These are phyloP conservation scores for Sarocladiaceae sp. DNA, from an alignment of 2,329 filamentous ascomycete genomes.

Conservation along the genomic window DNA sequence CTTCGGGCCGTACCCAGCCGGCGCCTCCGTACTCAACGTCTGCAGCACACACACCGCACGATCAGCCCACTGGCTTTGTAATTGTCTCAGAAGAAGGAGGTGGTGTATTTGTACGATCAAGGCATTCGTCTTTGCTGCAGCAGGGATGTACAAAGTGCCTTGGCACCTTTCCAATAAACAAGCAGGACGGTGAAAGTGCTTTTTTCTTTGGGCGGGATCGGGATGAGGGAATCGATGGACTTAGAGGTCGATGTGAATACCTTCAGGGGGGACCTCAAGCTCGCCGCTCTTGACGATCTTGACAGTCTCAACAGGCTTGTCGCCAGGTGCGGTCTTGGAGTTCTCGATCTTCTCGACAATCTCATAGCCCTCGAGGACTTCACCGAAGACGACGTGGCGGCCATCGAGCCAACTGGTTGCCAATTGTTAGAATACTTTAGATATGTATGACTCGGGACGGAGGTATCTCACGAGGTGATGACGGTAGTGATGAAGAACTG, in stretches of 20 bases:
- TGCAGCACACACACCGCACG: constrained; percentile 7
- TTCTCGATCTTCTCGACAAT: constrained; percentile 76
- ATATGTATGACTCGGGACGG: background rate
- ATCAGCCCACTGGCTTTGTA: constrained; percentile 7
- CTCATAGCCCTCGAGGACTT: constrained; percentile 83
- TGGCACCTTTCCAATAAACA: background rate
- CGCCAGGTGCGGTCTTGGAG: constrained; percentile 57
- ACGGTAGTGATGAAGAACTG: constrained; percentile 91
- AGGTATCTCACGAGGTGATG: constrained; percentile 60
- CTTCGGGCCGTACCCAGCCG: background rate
- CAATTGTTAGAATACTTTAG: constrained; percentile 3
- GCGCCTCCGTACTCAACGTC: constrained; percentile 5
- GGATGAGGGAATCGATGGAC: constrained; percentile 16
- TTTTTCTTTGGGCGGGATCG: background rate
- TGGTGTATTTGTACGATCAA: background rate
- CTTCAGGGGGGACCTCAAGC: constrained; percentile 79
- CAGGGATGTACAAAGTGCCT: background rate
- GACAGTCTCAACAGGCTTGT: constrained; percentile 65
- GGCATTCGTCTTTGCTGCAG: background rate
- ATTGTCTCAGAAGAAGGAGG: constrained; percentile 1
- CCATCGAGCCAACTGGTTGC: constrained; percentile 70
- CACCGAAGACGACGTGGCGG: constrained; percentile 82
- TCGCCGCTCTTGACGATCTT: constrained; percentile 83
- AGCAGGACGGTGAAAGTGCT: background rate
- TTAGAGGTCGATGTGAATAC: constrained; percentile 89